Conservation (phyloP, 2,329 filamentous ascomycete genomes). For the Fusarium tanahbumbuense region DNA sequence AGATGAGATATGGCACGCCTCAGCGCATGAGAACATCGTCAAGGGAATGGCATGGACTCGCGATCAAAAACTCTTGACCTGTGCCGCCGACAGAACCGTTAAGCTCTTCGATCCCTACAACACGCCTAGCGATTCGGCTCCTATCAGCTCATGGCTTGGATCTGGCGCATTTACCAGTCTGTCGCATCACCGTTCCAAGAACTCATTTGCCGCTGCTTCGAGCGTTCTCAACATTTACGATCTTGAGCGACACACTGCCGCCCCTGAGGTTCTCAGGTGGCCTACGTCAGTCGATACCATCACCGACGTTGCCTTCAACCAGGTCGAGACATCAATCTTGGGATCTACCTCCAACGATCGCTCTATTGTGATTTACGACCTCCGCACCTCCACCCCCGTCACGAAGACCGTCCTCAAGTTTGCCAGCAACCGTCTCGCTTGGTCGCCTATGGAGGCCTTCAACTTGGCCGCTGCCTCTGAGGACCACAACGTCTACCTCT, state of each 20-base stretch:
- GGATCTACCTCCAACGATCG: slow-evolving; percentile 88
- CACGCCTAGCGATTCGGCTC: slow-evolving; percentile 73
- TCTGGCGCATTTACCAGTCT: slow-evolving; percentile 84
- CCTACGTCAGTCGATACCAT: slow-evolving; percentile 92
- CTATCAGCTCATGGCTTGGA: slow-evolving; percentile 86
- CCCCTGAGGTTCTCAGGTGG: slow-evolving; percentile 86
- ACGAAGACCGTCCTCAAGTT: slow-evolving; percentile 85
- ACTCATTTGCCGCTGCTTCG: slow-evolving; percentile 83
- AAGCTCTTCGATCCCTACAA: slow-evolving; percentile 94
- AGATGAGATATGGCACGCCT: slow-evolving; percentile 79
- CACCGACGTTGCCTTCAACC: slow-evolving; percentile 88
- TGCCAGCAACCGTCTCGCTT: slow-evolving; percentile 83
- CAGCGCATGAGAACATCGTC: slow-evolving; percentile 93
- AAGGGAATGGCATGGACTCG: slow-evolving; percentile 91
- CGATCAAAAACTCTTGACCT: slow-evolving; percentile 86
- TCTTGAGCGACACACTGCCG: slow-evolving; percentile 80
- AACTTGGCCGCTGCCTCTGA: slow-evolving; percentile 94
- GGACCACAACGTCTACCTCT: slow-evolving; percentile 89
- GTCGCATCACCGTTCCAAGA: slow-evolving; percentile 82
- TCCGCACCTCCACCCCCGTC: slow-evolving; percentile 86
- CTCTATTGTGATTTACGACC: slow-evolving; percentile 89
- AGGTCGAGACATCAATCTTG: slow-evolving; percentile 90
- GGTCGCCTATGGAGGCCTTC: slow-evolving; percentile 98
- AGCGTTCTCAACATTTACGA: slow-evolving; percentile 90
- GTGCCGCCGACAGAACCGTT: slow-evolving; percentile 85